Percentiles rank a stretch among this genome's conserved stretches.
These are phyloP conservation scores for Orbilia javanica DNA, from an alignment of 2,329 filamentous ascomycete genomes.

Conservation along the genomic window DNA sequence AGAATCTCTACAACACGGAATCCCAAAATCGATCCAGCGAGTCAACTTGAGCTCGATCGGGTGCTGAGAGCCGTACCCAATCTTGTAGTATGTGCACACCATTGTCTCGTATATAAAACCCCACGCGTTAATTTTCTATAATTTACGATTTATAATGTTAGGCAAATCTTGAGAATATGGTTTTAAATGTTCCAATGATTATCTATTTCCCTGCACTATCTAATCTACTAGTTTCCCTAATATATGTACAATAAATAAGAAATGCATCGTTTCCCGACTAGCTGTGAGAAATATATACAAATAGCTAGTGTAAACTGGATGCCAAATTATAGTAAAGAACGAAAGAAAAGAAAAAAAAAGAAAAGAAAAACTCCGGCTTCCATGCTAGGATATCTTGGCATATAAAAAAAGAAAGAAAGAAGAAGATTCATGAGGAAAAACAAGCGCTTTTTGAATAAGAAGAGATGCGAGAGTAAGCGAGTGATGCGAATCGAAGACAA, in stretches of 20 bases:
- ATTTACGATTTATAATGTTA: neutral
- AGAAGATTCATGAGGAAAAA: neutral
- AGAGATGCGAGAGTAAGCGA: conserved; percentile 7
- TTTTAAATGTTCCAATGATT: neutral
- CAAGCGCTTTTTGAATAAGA: conserved; percentile 7
- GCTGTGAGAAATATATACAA: conserved; percentile 26
- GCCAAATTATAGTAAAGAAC: neutral
- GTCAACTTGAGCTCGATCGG: too few species aligned
- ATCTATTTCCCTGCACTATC: conserved; percentile 6
- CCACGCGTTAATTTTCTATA: too few species aligned
- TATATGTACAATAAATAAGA: conserved; percentile 8
- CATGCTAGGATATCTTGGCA: conserved; percentile 28
- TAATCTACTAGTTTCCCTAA: conserved; percentile 5
- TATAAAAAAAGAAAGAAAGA: neutral
- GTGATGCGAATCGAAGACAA: conserved; percentile 15
- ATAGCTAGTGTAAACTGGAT: conserved; percentile 3
- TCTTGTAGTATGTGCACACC: too few species aligned
- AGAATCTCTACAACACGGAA: too few species aligned
- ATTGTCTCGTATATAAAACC: too few species aligned
- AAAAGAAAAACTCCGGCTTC: conserved; percentile 25
- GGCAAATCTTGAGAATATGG: neutral
- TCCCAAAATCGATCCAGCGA: too few species aligned
- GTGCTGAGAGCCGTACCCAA: too few species aligned
- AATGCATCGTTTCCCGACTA: neutral
- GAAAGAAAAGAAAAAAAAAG: neutral